A percentile compares a stretch with the other conserved stretches of the same genome.
Conservation (phyloP, 306 rosid species). For the Lupinus albus region DNA sequence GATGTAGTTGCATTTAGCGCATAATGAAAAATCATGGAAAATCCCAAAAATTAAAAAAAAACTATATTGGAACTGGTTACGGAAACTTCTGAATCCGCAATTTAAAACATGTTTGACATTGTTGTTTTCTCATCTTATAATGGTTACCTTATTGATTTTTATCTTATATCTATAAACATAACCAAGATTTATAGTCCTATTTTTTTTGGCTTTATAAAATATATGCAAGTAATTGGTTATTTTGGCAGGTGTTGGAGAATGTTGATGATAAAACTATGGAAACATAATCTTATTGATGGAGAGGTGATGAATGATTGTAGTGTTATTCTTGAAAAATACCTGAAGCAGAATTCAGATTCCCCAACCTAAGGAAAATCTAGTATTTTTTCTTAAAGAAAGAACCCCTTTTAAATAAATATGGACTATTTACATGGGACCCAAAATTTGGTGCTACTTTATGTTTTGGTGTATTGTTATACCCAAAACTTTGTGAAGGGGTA, state of each 20-base stretch:
- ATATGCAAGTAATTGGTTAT: conserved; percentile 31
- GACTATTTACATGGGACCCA: neutral
- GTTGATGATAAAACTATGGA: conserved; percentile 70
- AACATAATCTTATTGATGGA: conserved; percentile 68
- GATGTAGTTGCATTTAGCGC: too few relatives aligned
- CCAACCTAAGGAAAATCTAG: conserved; percentile 38
- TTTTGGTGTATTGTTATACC: neutral
- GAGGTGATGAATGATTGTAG: conserved; percentile 52
- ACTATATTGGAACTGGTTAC: too few relatives aligned
- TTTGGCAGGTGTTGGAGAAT: conserved; percentile 77
- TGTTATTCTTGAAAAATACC: conserved; percentile 54
- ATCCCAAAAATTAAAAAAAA: too few relatives aligned
- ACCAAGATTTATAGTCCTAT: too few relatives aligned
- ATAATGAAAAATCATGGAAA: too few relatives aligned
- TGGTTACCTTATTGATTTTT: too few relatives aligned
- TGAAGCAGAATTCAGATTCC: conserved; percentile 49
- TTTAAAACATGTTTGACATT: too few relatives aligned
- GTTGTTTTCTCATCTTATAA: too few relatives aligned
- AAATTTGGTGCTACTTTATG: conserved; percentile 23
- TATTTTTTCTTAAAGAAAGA: neutral
- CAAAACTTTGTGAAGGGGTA: too few relatives aligned
- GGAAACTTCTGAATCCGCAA: too few relatives aligned
- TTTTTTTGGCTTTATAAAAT: neutral
- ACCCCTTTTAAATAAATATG: neutral
- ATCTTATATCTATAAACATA: conserved; percentile 2